Conservation (phyloP, 2,329 filamentous ascomycete species). For the Pseudophaeomoniella oleicola region DNA sequence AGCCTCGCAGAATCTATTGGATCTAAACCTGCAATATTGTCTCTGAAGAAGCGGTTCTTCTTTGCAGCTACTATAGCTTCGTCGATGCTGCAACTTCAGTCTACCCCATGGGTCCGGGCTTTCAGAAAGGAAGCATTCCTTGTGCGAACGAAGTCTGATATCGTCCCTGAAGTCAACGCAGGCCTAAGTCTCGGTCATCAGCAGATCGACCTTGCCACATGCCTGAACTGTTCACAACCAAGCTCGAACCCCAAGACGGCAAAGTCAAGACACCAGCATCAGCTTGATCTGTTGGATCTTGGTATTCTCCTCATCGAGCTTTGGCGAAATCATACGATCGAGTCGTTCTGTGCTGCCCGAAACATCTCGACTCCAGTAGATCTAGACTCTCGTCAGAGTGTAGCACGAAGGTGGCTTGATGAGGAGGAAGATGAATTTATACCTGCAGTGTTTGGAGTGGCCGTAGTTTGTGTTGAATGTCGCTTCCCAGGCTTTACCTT, state of each 20-base stretch:
- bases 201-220: background rate
- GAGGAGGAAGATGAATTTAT: background rate
- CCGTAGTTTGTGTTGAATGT: background rate
- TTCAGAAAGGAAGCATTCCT: background rate
- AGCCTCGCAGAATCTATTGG: too few relatives aligned
- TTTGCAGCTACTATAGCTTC: background rate
- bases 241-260: slow-evolving; percentile 1
- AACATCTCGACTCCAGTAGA: background rate
- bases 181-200: background rate
- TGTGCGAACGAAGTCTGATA: background rate
- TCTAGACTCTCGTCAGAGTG: background rate
- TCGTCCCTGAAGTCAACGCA: background rate
- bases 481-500: background rate
- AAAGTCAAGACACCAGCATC: too few relatives aligned
- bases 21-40: too few relatives aligned
- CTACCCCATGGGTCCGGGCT: background rate
- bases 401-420: background rate
- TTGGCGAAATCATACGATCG: slow-evolving; percentile 1
- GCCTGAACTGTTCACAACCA: background rate
- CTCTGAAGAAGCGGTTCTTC: background rate
- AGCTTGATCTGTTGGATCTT: background rate
- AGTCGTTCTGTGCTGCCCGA: background rate
- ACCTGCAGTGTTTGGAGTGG: background rate
- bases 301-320: slow-evolving; percentile 1
- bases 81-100: background rate